Percentiles rank a stretch among this genome's conserved stretches.
phyloP scores from a whole-genome alignment of 2,329 filamentous ascomycete genomes.

The Trichoderma aggressivum region DNA sequence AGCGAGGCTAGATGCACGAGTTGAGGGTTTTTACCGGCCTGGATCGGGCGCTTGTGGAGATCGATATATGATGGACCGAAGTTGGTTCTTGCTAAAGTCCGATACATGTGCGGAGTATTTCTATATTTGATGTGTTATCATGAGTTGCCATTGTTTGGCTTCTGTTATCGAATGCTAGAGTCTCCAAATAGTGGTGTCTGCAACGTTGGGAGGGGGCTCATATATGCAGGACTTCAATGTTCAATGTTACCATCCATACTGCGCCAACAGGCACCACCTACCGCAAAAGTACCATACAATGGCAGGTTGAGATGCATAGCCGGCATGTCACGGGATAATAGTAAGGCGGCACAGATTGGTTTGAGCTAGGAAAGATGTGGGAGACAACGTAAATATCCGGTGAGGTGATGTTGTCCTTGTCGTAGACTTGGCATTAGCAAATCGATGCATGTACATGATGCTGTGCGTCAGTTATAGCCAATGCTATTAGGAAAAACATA shows the following conservation, averaged over 20 bases:
- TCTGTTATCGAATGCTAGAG: background rate
- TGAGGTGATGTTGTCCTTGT: background rate
- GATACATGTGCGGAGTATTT: background rate
- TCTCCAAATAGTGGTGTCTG: background rate
- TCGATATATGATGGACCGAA: background rate
- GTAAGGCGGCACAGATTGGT: background rate
- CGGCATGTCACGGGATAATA: slow-evolving; percentile 9
- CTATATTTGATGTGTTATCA: background rate
- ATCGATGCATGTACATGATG: background rate
- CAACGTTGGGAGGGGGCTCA: background rate
- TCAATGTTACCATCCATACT: too few relatives aligned
- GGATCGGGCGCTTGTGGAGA: background rate
- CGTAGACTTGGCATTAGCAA: background rate
- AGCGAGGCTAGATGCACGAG: background rate
- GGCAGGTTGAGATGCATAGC: slow-evolving; percentile 9
- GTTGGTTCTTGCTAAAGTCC: background rate
- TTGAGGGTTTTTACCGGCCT: background rate
- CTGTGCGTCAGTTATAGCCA: background rate
- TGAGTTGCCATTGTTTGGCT: accelerated
- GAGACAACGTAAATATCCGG: background rate
- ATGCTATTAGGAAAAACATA: background rate
- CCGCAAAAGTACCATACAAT: background rate
- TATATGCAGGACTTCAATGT: too few relatives aligned
- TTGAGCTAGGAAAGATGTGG: background rate
- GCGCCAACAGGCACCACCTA: background rate